Conservation (phyloP, 257 asterid species). For the Ophiorrhiza pumila region DNA sequence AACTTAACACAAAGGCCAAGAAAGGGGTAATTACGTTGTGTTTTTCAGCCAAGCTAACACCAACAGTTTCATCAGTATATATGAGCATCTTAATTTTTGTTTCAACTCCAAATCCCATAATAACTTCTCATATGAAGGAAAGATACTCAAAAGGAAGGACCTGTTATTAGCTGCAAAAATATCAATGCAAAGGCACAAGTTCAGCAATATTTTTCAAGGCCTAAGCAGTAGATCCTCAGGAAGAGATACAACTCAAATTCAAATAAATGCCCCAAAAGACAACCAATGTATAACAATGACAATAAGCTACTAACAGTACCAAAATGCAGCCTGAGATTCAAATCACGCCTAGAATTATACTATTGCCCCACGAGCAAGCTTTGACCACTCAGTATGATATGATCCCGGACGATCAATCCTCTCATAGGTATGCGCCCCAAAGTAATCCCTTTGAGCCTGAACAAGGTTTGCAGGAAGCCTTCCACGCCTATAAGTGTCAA, state of each 20-base stretch:
- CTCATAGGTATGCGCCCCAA: slow-evolving; percentile 94
- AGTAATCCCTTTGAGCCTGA: slow-evolving; percentile 95
- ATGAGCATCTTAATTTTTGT: not conserved
- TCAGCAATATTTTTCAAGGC: slow-evolving; percentile 23
- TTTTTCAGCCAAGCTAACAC: not conserved
- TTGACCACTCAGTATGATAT: slow-evolving; percentile 90
- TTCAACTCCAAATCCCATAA: no score
- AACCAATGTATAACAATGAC: slow-evolving; percentile 27
- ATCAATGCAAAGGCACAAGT: slow-evolving; percentile 36
- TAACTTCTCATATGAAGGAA: not conserved
- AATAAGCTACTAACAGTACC: slow-evolving; percentile 28
- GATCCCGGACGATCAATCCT: slow-evolving; percentile 67
- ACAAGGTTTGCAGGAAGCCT: slow-evolving; percentile 91
- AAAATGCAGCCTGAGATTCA: slow-evolving; percentile 22
- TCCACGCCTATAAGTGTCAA: slow-evolving; percentile 78
- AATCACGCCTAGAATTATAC: slow-evolving; percentile 28
- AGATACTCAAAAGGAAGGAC: slow-evolving; percentile 12
- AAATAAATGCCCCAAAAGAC: slow-evolving; percentile 28
- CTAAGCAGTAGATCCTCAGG: slow-evolving; percentile 36
- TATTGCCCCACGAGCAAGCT: slow-evolving; percentile 67
- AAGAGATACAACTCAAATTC: slow-evolving; percentile 33
- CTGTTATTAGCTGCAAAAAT: slow-evolving; percentile 49
- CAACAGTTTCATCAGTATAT: not conserved
- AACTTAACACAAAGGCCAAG: not conserved
- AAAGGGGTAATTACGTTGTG: not conserved